Conservation (phyloP, 306 rosid species). For the Rosa persica region DNA sequence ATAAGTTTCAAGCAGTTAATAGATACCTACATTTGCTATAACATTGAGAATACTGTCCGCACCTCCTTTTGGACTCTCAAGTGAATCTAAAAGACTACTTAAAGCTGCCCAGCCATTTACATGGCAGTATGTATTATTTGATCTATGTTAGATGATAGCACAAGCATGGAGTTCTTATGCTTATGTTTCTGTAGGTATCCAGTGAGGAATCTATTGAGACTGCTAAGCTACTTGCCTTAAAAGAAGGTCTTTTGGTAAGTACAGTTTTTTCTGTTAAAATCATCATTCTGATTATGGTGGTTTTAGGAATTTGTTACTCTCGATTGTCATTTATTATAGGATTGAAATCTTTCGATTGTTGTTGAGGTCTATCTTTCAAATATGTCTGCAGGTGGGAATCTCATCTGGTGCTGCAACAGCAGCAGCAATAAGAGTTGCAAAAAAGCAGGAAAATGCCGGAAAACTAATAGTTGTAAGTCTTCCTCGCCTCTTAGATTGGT, state of each 20-base stretch:
- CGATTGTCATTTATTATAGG: not conserved
- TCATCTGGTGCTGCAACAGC: slow-evolving; percentile 87
- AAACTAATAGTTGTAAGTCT: slow-evolving; percentile 66
- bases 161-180: not conserved
- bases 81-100: too few species aligned
- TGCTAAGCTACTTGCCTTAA: slow-evolving; percentile 61
- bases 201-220: slow-evolving; percentile 74
- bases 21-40: too few species aligned
- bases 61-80: too few species aligned
- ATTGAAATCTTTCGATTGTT: not conserved
- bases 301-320: not conserved
- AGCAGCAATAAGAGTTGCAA: slow-evolving; percentile 66
- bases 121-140: not conserved
- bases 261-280: not conserved
- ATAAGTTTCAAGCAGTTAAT: too few species aligned
- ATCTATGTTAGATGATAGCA: not conserved
- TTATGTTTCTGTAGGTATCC: slow-evolving; percentile 37
- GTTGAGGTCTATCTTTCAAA: not conserved
- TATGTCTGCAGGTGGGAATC: slow-evolving; percentile 60
- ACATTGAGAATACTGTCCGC: too few species aligned
- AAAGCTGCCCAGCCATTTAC: too few species aligned
- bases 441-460: slow-evolving; percentile 69
- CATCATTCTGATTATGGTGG: not conserved
- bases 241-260: slow-evolving; percentile 52
- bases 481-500: not conserved